Evolutionary conservation across 2,329 filamentous ascomycete species (phyloP), one percentile per base, ranked within the genome.

Genomic region (Colletotrichum godetiae): DNA sequence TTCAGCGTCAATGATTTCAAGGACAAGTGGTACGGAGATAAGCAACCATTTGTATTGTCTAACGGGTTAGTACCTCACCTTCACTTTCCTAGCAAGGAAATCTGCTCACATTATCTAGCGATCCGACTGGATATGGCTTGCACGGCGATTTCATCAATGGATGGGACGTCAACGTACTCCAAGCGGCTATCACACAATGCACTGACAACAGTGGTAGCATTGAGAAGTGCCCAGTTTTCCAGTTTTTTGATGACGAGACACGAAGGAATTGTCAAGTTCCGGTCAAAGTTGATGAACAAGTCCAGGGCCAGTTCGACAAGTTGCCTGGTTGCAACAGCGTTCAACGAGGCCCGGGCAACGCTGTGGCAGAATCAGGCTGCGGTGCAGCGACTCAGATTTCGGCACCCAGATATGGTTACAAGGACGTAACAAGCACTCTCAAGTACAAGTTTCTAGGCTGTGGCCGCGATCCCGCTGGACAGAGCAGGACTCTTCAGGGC

Each of bases 81-180:
- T 15, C 46, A 19, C 8, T 24, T 24, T 24, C 29, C 19, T 53
- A 35, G 10, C 5, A 24, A 35, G 5, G 15, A 33, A 13, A 10
- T 35, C 24, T 15, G 29, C 66, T 60, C 92, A 95, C 70, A 84
- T 19, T 27, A 13, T 6, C n/a, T 22, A 73, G 72, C 13, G 72
- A 74, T 29, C 68, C 87, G n/a, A 94, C 93, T 12, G 93, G 93
- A 68, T 94, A 89, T 83, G 90, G 90, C 76, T 88, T 88, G 73
- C 93, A 95, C 81, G 92, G 87, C 58, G 93, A 95, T 81, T 95
- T 95, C 83, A 81, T 93, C 76, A 90, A 93, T 74, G 93, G 89
- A 19, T 95, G 93, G 93, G 89, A 95, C 76, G 85, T 89, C 73
- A 80, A 84, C 29, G 86, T 88, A 58, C 90, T 94, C 61, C 90